Evolutionary conservation across 2,329 filamentous ascomycete species (phyloP).

Genomic region (Huntiella omanensis): DNA sequence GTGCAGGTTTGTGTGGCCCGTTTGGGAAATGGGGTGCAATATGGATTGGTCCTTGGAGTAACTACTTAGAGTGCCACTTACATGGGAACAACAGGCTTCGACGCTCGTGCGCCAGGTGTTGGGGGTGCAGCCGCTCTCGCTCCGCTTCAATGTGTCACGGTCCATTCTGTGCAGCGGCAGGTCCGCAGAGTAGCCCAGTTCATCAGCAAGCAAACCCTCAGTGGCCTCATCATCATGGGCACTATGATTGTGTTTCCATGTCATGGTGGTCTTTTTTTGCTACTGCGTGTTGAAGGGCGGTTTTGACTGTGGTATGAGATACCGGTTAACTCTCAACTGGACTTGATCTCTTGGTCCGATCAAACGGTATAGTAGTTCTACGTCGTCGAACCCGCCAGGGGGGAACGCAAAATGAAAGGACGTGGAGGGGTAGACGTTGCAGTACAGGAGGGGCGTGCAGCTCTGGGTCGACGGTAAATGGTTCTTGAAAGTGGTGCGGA

Average conservation of each 20-base stretch:
- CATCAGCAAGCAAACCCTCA: background rate
- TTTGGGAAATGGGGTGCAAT: no score
- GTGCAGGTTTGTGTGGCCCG: no score
- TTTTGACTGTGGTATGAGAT: background rate
- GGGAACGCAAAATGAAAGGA: background rate
- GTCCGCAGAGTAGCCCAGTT: background rate
- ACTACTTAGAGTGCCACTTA: conserved; percentile 1
- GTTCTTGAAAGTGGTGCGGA: background rate
- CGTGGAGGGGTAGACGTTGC: background rate
- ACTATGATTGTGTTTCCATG: background rate
- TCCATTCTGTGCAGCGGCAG: background rate
- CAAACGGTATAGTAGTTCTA: background rate
- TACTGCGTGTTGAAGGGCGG: background rate
- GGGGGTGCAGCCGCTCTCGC: background rate
- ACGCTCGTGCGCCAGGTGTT: conserved; percentile 1
- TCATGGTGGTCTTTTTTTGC: background rate
- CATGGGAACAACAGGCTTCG: conserved; percentile 1
- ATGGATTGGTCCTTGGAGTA: no score
- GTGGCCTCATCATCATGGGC: conserved; percentile 6
- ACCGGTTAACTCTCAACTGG: background rate
- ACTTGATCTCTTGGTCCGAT: background rate
- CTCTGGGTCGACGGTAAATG: background rate
- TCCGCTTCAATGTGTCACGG: background rate
- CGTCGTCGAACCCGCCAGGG: background rate
- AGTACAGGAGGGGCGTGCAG: background rate